These are phyloP conservation scores for Aspergillus neotritici DNA, from an alignment of 2,329 filamentous ascomycete genomes.

Conservation along the genomic window DNA sequence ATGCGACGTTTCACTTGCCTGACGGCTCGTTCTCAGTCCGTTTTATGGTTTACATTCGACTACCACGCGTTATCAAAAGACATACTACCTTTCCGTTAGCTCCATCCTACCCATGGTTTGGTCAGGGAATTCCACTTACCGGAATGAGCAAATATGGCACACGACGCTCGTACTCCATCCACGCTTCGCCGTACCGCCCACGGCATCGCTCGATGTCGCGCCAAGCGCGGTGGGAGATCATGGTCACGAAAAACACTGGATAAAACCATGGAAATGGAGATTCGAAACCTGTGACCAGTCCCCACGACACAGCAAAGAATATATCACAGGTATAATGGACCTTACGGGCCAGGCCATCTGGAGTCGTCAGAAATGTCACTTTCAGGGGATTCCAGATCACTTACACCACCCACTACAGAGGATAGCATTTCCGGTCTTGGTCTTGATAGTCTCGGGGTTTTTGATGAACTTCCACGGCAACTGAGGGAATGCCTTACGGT, in stretches of 20 bases:
- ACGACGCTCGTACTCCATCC: slow-evolving; percentile 70
- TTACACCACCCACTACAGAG: slow-evolving; percentile 78
- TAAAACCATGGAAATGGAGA: slow-evolving; percentile 88
- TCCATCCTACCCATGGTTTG: background rate
- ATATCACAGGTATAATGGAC: slow-evolving; percentile 74
- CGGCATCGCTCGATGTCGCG: slow-evolving; percentile 70
- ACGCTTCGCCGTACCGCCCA: slow-evolving; percentile 71
- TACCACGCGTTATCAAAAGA: slow-evolving; percentile 6
- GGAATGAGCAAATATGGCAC: slow-evolving; percentile 84
- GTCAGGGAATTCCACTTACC: slow-evolving; percentile 31
- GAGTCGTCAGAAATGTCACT: background rate
- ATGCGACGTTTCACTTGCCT: background rate
- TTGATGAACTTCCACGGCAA: slow-evolving; percentile 76
- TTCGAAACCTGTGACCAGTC: slow-evolving; percentile 68
- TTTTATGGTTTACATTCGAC: background rate
- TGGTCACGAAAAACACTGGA: slow-evolving; percentile 68
- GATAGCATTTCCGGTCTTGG: slow-evolving; percentile 66
- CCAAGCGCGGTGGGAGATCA: slow-evolving; percentile 72
- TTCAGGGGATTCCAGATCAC: slow-evolving; percentile 19
- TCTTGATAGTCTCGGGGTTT: slow-evolving; percentile 71
- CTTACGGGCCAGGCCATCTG: slow-evolving; percentile 66
- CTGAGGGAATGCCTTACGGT: slow-evolving; percentile 77
- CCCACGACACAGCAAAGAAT: slow-evolving; percentile 72
- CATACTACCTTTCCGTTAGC: slow-evolving; percentile 11
- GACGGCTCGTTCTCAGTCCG: background rate